Conservation (phyloP, 2,329 filamentous ascomycete species). For the Alternaria sp. region DNA sequence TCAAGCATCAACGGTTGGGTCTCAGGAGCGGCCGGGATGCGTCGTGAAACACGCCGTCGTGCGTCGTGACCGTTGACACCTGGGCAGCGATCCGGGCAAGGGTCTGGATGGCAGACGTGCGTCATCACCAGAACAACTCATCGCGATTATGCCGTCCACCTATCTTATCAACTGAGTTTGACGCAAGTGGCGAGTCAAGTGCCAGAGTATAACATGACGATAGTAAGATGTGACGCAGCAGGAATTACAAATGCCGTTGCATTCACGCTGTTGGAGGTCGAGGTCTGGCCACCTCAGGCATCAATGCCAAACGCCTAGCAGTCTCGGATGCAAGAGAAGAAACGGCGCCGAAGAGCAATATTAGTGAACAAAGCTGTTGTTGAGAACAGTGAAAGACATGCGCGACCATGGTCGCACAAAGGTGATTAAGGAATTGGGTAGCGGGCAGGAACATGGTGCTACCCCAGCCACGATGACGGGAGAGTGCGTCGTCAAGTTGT, state of each 20-base stretch:
- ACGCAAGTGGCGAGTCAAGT: background rate
- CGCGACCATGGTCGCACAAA: conserved; percentile 5
- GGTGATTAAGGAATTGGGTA: conserved; percentile 5
- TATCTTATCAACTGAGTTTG: background rate
- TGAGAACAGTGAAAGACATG: background rate
- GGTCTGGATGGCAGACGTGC: conserved; percentile 21
- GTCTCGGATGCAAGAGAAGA: conserved; percentile 33
- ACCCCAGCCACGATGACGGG: conserved; percentile 39
- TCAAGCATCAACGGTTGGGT: conserved; percentile 13
- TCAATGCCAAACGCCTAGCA: conserved; percentile 36
- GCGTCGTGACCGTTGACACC: conserved; percentile 13
- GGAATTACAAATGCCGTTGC: background rate
- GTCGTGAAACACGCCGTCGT: conserved; percentile 32
- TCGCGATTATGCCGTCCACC: background rate
- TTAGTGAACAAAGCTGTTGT: background rate
- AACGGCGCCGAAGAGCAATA: background rate
- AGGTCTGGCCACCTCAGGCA: conserved; percentile 18
- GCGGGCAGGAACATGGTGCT: conserved; percentile 24
- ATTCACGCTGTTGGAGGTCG: background rate
- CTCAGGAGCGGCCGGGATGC: conserved; percentile 22
- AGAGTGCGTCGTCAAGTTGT: conserved; percentile 12
- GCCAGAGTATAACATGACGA: background rate
- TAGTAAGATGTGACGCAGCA: conserved; percentile 1
- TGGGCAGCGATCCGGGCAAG: conserved; percentile 18
- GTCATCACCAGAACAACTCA: conserved; percentile 17